A percentile compares a stretch with the other conserved stretches of the same genome.
Evolutionary conservation across 2,329 filamentous ascomycete genomes (phyloP).

Genomic region (Dactylellina leptospora): DNA sequence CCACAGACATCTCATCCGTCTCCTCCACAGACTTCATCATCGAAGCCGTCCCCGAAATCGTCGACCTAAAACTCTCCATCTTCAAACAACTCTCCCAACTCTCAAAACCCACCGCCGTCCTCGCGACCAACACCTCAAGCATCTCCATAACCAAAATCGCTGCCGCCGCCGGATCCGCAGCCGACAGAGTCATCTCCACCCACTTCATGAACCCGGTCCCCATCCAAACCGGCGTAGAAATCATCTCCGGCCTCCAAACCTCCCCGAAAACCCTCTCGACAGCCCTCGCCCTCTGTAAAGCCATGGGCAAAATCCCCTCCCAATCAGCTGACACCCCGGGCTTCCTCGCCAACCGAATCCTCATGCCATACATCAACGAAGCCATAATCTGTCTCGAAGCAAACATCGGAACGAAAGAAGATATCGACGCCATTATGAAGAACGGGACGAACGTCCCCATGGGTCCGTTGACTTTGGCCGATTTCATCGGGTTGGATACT

Average conservation of each 20-base stretch:
- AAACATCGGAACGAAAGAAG: constrained; percentile 83
- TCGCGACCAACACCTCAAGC: constrained; percentile 98
- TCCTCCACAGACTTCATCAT: constrained; percentile 94
- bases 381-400: constrained; percentile 96
- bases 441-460: constrained; percentile 98
- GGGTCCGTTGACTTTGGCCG: constrained; percentile 90
- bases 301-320: constrained; percentile 92
- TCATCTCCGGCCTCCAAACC: constrained; percentile 93
- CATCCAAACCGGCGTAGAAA: constrained; percentile 95
- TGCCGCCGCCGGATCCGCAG: constrained; percentile 75
- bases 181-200: constrained; percentile 87
- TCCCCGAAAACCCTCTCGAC: constrained; percentile 81
- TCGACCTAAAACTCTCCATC: constrained; percentile 84
- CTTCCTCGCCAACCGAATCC: constrained; percentile 93
- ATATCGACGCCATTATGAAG: constrained; percentile 99
- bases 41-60: constrained; percentile 91
- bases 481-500: constrained; percentile 97
- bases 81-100: constrained; percentile 84
- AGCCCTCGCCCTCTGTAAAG: constrained; percentile 83
- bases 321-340: constrained; percentile 89
- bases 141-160: constrained; percentile 98
- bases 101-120: constrained; percentile 82
- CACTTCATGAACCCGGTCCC: constrained; percentile 99
- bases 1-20: constrained; percentile 78
- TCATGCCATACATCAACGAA: constrained; percentile 99